Evolutionary conservation across 768 basidiomycete genomes (phyloP), one percentile per base, ranked within the genome.

Genomic region (Gymnopilus dilepis): DNA sequence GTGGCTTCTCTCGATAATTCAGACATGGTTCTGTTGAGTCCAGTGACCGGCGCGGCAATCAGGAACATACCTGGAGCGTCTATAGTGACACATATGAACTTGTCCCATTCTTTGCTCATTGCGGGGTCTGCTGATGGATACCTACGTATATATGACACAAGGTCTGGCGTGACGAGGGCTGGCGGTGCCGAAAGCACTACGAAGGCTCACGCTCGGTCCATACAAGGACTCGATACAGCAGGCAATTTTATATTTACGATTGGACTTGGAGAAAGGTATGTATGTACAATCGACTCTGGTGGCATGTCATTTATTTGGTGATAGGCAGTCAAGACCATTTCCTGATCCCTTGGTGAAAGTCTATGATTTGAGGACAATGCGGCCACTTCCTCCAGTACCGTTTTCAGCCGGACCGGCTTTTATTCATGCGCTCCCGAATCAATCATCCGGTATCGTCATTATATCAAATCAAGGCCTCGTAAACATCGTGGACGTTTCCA

Each of bases 261-360:
- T 66, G 96, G 96, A 12, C 90, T 90, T 76, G 90, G 90, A 2
- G 82, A 93, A 75, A 89, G 94, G 95, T 94, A 62, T 43, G 58
- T 54, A 34, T 26, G 15, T 33, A 33, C 41, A 52, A 40, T 21
- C n/a, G 6, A 31, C 12, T 12, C 41, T 48, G 7, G 38, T 54
- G 13, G 31, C 58, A 21, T 31, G n/a, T 34, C 30, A 58, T 21
- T 26, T 11, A 34, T n/a, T 26, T 37, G 4, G 13, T 26, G 60
- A 24, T 69, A 97, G 96, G 73, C 94, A 92, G 74, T 88, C 90
- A 6, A 88, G 91, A 48, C 94, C 96, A 4, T 84, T 90, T 57
- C 91, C 93, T 0, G 97, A 98, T 72, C 93, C 95, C 2, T 80
- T 95, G 33, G 94, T 99, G 64, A 97, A 97, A 76, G 82, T 98